Conservation (phyloP, 2,329 filamentous ascomycete genomes). For the Talaromyces atroroseus region DNA sequence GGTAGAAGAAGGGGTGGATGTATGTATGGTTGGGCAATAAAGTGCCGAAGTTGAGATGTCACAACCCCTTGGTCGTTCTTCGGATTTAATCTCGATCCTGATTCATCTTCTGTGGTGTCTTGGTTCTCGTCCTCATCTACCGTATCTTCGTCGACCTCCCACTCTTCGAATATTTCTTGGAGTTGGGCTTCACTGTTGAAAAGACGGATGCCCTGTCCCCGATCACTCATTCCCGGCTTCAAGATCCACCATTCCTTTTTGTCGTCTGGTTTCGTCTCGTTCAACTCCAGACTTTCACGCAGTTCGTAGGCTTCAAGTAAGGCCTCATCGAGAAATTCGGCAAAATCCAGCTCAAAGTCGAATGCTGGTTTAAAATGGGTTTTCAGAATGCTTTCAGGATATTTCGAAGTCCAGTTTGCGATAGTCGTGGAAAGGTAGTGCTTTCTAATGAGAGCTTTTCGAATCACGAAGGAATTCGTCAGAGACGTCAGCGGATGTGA, state of each 20-base stretch:
- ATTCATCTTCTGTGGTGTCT: slow-evolving; percentile 23
- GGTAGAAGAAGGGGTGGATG: slow-evolving; percentile 73
- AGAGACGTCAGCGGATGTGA: slow-evolving; percentile 58
- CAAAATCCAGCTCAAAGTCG: slow-evolving; percentile 91
- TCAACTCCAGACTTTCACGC: slow-evolving; percentile 67
- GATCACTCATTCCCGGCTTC: slow-evolving; percentile 95
- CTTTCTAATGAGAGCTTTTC: slow-evolving; percentile 93
- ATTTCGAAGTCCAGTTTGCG: slow-evolving; percentile 77
- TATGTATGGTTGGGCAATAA: slow-evolving; percentile 93
- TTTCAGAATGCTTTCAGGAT: slow-evolving; percentile 64
- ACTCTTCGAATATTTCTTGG: slow-evolving; percentile 82
- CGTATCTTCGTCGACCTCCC: slow-evolving; percentile 65
- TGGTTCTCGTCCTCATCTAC: slow-evolving; percentile 35
- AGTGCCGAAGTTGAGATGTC: slow-evolving; percentile 88
- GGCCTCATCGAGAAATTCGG: slow-evolving; percentile 92
- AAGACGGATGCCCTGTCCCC: slow-evolving; percentile 84
- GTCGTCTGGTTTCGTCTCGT: slow-evolving; percentile 58
- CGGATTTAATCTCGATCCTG: slow-evolving; percentile 14
- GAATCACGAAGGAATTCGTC: slow-evolving; percentile 87
- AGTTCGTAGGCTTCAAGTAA: slow-evolving; percentile 86
- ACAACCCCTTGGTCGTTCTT: slow-evolving; percentile 55
- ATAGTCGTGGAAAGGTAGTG: slow-evolving; percentile 85
- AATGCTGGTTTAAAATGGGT: slow-evolving; percentile 71
- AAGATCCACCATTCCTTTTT: slow-evolving; percentile 90
- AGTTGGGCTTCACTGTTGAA: slow-evolving; percentile 82